These are phyloP conservation scores for Codiaeum variegatum DNA, from an alignment of 441 rosid genomes.

Conservation along the genomic window DNA sequence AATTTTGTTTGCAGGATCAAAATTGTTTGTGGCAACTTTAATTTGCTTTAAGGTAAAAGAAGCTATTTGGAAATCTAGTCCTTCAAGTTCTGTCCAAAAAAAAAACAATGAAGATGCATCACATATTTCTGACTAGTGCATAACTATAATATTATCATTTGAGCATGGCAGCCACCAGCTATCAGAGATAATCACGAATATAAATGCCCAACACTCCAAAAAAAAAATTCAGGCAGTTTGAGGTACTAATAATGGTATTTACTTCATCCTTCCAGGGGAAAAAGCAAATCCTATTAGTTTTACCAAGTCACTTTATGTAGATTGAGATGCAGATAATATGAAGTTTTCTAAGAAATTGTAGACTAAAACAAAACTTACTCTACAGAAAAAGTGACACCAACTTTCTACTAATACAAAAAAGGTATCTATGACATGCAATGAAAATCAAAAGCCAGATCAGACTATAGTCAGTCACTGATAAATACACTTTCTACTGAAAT, in stretches of 20 bases:
- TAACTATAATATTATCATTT: neutral
- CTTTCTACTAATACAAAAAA: neutral
- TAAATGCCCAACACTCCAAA: neutral
- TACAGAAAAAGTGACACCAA: neutral
- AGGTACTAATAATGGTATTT: neutral
- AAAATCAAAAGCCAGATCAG: neutral
- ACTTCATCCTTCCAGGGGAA: neutral
- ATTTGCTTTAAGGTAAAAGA: conserved; percentile 24
- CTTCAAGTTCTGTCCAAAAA: conserved; percentile 10
- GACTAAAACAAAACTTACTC: neutral
- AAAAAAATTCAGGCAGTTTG: neutral
- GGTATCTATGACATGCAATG: neutral
- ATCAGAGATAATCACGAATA: neutral
- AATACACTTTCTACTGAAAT: too few relatives aligned
- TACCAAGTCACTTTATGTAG: neutral
- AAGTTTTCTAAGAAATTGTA: neutral
- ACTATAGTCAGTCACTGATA: neutral
- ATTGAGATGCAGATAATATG: neutral
- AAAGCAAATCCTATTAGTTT: neutral
- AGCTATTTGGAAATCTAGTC: conserved; percentile 10
- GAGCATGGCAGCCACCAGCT: neutral
- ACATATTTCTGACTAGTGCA: neutral
- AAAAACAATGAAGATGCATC: neutral
- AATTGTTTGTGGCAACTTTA: conserved; percentile 18
- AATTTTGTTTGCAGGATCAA: conserved; percentile 16